Evolutionary conservation across 768 basidiomycete species (phyloP), one percentile per base, ranked within the genome.

Genomic region (Steccherinum ochraceum): DNA sequence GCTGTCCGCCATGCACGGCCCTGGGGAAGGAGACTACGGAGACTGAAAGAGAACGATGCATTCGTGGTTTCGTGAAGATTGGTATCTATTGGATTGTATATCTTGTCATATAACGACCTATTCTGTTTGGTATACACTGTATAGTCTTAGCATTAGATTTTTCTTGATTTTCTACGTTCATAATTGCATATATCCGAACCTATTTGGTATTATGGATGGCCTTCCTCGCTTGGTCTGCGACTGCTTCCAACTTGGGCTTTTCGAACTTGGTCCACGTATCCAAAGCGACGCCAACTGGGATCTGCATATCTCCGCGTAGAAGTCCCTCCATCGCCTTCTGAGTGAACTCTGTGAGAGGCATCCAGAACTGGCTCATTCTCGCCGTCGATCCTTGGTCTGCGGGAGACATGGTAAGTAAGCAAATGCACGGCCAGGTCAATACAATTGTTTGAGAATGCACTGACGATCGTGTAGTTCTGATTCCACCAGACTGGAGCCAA

Each of bases 401-500:
- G 16, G 11, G 4, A 16, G 19, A 18, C 26, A 48, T 21, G 46
- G 41, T 19, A 18, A 5, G 40, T n/a, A n/a, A n/a, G n/a, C n/a
- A n/a, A n/a, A n/a, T 45, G 3, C n/a, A 40, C 13, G 41, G 12
- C 24, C 11, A 24, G 30, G 26, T 48, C 23, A 52, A 19, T 39
- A 12, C n/a, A n/a, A n/a, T 1, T 27, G 10, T n/a, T 45, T 24
- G 45, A 46, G 26, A 18, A 27, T 12, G 18, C 3, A 58, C 73
- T 56, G 56, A 79, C 80, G 69, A 55, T 81, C 80, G 57, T 84
- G 80, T 24, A 83, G 65, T 56, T 83, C 81, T 2, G 79, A 81
- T 63, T 83, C 81, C 7, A 80, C 78, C 7, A 83, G 67, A 11
- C 79, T 81, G 23, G 42, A 47, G 27, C 42, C 11, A 45, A n/a